phyloP scores from a whole-genome alignment of 768 basidiomycete genomes.

The Fistulinella prunicolor region DNA sequence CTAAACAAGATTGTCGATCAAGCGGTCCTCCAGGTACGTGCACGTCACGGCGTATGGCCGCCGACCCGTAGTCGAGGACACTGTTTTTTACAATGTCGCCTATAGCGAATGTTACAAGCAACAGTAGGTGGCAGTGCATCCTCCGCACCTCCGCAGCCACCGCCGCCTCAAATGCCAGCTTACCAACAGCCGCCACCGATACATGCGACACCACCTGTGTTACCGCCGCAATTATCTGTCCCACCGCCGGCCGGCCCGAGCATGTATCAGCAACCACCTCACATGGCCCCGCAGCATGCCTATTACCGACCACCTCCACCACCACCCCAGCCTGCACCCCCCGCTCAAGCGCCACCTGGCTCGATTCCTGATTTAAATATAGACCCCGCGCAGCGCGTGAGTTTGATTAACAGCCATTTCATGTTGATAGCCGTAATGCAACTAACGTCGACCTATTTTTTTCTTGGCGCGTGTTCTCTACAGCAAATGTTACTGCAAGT shows the following conservation, averaged over 20 bases:
- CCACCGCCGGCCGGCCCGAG: slow-evolving; percentile 28
- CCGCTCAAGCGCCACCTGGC: slow-evolving; percentile 28
- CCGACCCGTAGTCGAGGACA: slow-evolving; percentile 1
- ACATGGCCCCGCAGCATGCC: slow-evolving; percentile 30
- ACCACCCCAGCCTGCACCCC: slow-evolving; percentile 29
- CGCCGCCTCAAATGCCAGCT: slow-evolving; percentile 31
- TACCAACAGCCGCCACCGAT: slow-evolving; percentile 31
- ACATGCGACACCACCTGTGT: slow-evolving; percentile 33
- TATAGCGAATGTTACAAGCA: slow-evolving; percentile 53
- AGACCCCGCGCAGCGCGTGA: slow-evolving; percentile 51
- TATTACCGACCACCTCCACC: slow-evolving; percentile 33
- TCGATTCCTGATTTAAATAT: slow-evolving; percentile 38
- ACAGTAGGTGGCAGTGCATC: slow-evolving; percentile 29
- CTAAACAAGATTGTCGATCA: slow-evolving; percentile 93
- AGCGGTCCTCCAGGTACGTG: slow-evolving; percentile 69
- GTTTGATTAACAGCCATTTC: slow-evolving; percentile 13
- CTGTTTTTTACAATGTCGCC: slow-evolving; percentile 9
- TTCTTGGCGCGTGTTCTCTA: neutral
- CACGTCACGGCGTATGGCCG: slow-evolving; percentile 3
- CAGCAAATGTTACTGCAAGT: slow-evolving; percentile 88
- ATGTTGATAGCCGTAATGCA: too few species aligned
- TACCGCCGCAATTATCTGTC: slow-evolving; percentile 33
- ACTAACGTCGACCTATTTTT: too few species aligned
- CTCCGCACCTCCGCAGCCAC: slow-evolving; percentile 29
- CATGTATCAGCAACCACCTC: slow-evolving; percentile 33